These are phyloP conservation scores for Boletus subparvulus DNA, from an alignment of 768 basidiomycete species.

Conservation along the genomic window DNA sequence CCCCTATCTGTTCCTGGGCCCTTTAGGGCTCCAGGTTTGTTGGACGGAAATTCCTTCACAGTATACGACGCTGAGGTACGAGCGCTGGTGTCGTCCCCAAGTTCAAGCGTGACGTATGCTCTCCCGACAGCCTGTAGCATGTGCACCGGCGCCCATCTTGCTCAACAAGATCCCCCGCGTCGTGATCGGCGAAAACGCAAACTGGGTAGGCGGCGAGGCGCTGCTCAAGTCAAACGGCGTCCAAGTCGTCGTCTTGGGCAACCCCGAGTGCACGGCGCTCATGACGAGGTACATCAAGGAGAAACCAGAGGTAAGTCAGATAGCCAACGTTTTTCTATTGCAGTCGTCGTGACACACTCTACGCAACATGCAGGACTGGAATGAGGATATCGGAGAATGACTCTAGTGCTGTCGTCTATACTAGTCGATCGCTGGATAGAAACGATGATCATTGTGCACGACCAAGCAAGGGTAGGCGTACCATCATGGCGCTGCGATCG, in stretches of 20 bases:
- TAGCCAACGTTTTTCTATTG: conserved; percentile 4
- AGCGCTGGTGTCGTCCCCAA: too few species aligned
- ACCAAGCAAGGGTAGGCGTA: neutral
- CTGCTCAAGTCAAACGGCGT: conserved; percentile 52
- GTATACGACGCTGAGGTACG: neutral
- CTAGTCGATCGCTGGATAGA: neutral
- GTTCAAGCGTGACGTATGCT: too few species aligned
- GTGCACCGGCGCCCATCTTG: conserved; percentile 64
- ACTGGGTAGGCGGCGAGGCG: conserved; percentile 53
- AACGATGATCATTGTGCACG: neutral
- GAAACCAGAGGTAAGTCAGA: conserved; percentile 47
- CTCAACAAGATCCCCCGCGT: conserved; percentile 64
- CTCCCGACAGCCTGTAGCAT: conserved; percentile 49
- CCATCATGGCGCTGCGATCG: conserved; percentile 24
- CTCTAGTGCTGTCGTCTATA: conserved; percentile 6
- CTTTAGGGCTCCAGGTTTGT: too few species aligned
- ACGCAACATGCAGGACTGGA: conserved; percentile 46
- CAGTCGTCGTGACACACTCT: conserved; percentile 20
- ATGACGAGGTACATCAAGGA: conserved; percentile 57
- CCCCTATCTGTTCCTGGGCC: too few species aligned
- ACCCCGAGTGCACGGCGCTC: conserved; percentile 50
- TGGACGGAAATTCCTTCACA: too few species aligned
- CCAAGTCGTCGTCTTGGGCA: conserved; percentile 49
- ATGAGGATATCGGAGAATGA: conserved; percentile 59
- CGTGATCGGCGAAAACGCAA: conserved; percentile 63